A percentile compares a stretch with the other conserved stretches of the same genome.
phyloP scores from a whole-genome alignment of 2,329 filamentous ascomycete species.

The Curvularia lunata region DNA sequence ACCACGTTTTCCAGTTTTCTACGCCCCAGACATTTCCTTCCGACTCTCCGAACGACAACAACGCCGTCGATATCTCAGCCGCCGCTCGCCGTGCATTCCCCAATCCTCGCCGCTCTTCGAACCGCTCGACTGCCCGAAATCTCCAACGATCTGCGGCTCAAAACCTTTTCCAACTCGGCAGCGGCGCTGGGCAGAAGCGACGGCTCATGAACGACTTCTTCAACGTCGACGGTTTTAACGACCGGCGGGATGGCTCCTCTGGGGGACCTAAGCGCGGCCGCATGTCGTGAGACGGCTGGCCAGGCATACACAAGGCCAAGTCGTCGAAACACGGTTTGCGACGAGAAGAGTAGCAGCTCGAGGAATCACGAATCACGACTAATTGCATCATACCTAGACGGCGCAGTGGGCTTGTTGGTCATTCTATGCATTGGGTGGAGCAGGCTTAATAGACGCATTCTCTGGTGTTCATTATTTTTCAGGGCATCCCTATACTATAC shows the following conservation, averaged over 20 bases:
- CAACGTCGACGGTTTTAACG: slow-evolving; percentile 69
- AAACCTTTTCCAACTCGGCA: slow-evolving; percentile 59
- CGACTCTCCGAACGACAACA: slow-evolving; percentile 47
- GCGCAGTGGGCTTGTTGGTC: slow-evolving; percentile 27
- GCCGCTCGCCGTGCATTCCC: slow-evolving; percentile 43
- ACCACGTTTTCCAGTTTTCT: slow-evolving; percentile 69
- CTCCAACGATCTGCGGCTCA: slow-evolving; percentile 41
- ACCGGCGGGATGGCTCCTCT: slow-evolving; percentile 60
- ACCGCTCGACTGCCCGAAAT: slow-evolving; percentile 45
- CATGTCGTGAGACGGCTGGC: slow-evolving; percentile 28
- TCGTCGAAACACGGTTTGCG: slow-evolving; percentile 7
- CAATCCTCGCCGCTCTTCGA: slow-evolving; percentile 41
- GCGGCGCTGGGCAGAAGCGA: slow-evolving; percentile 73
- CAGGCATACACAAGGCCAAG: not conserved
- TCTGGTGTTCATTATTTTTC: slow-evolving; percentile 31
- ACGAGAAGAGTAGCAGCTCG: slow-evolving; percentile 11
- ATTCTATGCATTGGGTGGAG: slow-evolving; percentile 33
- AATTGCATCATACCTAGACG: slow-evolving; percentile 28
- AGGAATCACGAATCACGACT: slow-evolving; percentile 24
- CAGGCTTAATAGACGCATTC: slow-evolving; percentile 33
- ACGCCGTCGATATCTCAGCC: slow-evolving; percentile 33
- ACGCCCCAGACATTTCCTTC: slow-evolving; percentile 65
- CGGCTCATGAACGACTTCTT: slow-evolving; percentile 77
- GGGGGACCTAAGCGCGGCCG: slow-evolving; percentile 50
- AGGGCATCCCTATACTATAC: slow-evolving; percentile 16